Conservation (phyloP, 2,329 filamentous ascomycete species). For the Alternaria sp. region DNA sequence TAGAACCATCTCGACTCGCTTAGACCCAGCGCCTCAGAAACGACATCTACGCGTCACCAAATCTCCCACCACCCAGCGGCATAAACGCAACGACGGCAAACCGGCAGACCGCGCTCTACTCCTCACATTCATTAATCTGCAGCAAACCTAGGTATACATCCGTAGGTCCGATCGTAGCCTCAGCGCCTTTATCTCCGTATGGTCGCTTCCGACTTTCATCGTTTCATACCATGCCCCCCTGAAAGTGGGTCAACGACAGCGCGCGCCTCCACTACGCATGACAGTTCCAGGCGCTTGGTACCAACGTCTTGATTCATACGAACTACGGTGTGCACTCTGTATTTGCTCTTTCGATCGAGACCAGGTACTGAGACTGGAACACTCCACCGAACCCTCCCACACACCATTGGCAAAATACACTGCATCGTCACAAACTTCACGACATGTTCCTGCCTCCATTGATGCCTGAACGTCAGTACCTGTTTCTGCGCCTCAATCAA, state of each 20-base stretch:
- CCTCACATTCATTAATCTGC: background rate
- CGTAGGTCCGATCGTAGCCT: background rate
- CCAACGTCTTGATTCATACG: background rate
- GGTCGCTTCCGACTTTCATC: constrained; percentile 6
- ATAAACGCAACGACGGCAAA: background rate
- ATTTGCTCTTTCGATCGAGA: background rate
- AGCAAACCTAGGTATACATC: background rate
- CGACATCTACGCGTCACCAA: constrained; percentile 1
- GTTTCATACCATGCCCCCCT: constrained; percentile 1
- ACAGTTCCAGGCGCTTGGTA: background rate
- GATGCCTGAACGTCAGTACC: background rate
- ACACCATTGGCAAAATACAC: background rate
- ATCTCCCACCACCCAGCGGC: background rate
- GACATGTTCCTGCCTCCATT: background rate
- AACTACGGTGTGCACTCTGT: background rate
- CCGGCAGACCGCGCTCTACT: background rate
- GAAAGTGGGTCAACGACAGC: constrained; percentile 3
- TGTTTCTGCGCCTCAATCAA: background rate
- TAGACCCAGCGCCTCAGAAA: background rate
- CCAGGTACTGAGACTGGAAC: background rate
- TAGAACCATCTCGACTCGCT: background rate
- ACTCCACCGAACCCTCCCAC: background rate
- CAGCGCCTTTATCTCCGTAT: background rate
- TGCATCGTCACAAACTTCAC: background rate
- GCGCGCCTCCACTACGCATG: constrained; percentile 6